Percentiles rank a stretch among this genome's conserved stretches.
These are phyloP conservation scores for Theileria parva DNA, from an alignment of 169 alveolate species.

Conservation along the genomic window DNA sequence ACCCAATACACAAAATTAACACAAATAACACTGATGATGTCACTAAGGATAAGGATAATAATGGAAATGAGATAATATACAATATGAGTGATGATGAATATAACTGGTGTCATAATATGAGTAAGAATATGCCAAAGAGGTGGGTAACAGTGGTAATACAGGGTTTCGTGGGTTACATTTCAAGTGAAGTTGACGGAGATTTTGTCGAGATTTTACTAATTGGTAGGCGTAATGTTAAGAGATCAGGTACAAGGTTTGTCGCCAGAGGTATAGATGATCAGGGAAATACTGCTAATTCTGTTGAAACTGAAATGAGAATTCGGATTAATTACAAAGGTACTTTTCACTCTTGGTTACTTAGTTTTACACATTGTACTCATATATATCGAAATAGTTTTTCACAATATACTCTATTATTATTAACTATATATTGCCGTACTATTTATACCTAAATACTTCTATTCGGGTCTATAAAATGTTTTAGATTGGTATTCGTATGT, in stretches of 20 bases:
- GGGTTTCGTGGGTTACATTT: conserved; percentile 59
- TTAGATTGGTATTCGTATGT: conserved; percentile 44
- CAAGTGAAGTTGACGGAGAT: conserved; percentile 34
- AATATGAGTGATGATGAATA: conserved; percentile 43
- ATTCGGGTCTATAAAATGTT: not conserved
- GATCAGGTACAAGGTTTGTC: conserved; percentile 92
- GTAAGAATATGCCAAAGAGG: conserved; percentile 37
- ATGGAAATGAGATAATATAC: not conserved
- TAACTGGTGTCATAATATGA: conserved; percentile 45
- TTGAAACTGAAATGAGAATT: conserved; percentile 91
- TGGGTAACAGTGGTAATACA: conserved; percentile 60
- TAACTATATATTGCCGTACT: too few species aligned
- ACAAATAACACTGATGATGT: not conserved
- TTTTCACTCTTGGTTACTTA: too few species aligned
- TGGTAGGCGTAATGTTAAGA: conserved; percentile 85
- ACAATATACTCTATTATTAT: too few species aligned
- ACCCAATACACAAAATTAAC: not conserved
- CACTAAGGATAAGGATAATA: not conserved
- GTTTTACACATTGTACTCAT: conserved; percentile 34
- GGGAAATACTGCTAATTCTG: conserved; percentile 94
- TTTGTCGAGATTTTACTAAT: conserved; percentile 62
- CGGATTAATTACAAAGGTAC: conserved; percentile 65
- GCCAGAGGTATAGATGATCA: conserved; percentile 94
- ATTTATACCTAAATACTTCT: too few species aligned
- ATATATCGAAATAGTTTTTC: conserved; percentile 80